Percentiles rank a stretch among this genome's conserved stretches.
Evolutionary conservation across 1,284 basidiomycete species (phyloP).

Genomic region (Fomitopsis betulina): DNA sequence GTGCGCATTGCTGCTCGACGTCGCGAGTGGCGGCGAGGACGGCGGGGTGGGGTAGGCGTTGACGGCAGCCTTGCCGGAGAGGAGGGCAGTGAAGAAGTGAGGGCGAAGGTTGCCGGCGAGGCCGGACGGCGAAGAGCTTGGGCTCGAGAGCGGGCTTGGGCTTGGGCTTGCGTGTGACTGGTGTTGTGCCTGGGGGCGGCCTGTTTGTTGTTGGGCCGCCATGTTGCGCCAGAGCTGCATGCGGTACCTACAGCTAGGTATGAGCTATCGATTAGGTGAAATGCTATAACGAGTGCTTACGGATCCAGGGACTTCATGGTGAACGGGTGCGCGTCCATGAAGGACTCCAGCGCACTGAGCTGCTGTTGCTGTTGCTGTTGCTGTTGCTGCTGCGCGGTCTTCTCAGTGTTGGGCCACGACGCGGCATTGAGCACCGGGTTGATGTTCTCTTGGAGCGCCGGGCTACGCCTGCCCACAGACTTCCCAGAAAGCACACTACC

Average conservation of each 20-base stretch:
- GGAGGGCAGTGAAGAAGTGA: constrained; percentile 49
- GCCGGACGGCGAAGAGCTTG: constrained; percentile 29
- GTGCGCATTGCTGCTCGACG: constrained; percentile 13
- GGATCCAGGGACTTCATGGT: constrained; percentile 80
- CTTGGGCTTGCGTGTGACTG: constrained; percentile 11
- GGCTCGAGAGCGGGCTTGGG: constrained; percentile 14
- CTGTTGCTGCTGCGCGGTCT: constrained; percentile 20
- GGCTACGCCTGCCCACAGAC: constrained; percentile 22
- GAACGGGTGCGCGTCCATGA: constrained; percentile 74
- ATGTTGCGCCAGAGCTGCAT: constrained; percentile 88
- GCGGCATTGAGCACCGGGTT: constrained; percentile 66
- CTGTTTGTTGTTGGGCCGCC: constrained; percentile 38
- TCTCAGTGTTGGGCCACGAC: constrained; percentile 11
- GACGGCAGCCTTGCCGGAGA: constrained; percentile 43
- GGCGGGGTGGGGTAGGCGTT: constrained; percentile 30
- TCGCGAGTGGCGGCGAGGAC: constrained; percentile 23
- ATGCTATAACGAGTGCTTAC: constrained; percentile 36
- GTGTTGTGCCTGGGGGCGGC: constrained; percentile 25
- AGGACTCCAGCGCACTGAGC: constrained; percentile 50
- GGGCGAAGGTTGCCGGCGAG: constrained; percentile 51
- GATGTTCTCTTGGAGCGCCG: constrained; percentile 69
- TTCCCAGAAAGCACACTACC: constrained; percentile 30
- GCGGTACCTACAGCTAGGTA: constrained; percentile 42
- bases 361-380: constrained; percentile 13
- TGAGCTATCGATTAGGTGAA: constrained; percentile 2